These are phyloP conservation scores for Aspergillus bertholletiae DNA, from an alignment of 495 filamentous ascomycete species.

Conservation along the genomic window DNA sequence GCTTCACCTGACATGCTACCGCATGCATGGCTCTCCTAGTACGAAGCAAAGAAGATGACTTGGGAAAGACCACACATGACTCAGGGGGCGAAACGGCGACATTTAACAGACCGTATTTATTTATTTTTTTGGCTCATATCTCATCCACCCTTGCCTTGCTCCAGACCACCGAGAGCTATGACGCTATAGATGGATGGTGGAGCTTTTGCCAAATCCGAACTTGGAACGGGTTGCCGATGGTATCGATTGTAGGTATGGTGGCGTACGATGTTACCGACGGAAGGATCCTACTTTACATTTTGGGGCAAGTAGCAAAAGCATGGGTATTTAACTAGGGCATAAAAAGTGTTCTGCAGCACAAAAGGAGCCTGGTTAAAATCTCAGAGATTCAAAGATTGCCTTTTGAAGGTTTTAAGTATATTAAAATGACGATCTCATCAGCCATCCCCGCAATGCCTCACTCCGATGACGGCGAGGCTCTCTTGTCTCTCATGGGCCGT, in stretches of 20 bases:
- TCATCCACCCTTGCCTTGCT: not conserved
- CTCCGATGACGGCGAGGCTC: not conserved
- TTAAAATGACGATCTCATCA: not conserved
- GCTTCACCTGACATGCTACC: slow-evolving; percentile 6
- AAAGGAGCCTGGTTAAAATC: not conserved
- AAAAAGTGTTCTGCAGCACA: not conserved
- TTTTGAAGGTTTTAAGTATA: not conserved
- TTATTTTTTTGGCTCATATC: no score
- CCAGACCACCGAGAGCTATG: not conserved
- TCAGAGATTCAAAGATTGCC: not conserved
- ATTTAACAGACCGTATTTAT: no score
- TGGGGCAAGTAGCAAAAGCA: no score
- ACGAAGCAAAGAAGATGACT: not conserved
- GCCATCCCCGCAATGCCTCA: not conserved
- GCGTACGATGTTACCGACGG: not conserved
- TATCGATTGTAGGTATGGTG: not conserved
- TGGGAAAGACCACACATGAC: not conserved
- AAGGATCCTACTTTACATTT: not conserved
- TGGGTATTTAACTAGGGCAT: not conserved
- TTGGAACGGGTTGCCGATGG: not conserved
- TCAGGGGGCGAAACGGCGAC: no score
- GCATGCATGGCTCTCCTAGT: not conserved
- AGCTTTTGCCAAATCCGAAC: not conserved
- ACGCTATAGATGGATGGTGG: not conserved
- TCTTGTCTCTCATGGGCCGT: no score